Percentiles rank a stretch among this genome's conserved stretches.
Conservation (phyloP, 805 yeast genomes). For the Nakazawaea ishiwadae region DNA sequence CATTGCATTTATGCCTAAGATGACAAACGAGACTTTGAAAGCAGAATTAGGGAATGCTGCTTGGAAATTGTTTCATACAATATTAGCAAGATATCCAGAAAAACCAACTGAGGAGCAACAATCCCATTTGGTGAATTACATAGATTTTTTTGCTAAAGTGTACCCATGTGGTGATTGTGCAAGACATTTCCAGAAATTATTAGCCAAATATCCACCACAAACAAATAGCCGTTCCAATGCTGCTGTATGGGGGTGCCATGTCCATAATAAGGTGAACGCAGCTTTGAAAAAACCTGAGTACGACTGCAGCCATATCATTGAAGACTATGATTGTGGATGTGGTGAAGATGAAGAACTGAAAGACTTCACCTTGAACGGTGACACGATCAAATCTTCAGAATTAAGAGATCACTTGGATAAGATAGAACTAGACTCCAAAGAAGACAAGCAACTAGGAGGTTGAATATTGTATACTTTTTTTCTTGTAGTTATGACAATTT, state of each 20-base stretch:
- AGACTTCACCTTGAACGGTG: conserved; percentile 27
- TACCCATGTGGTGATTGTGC: conserved; percentile 99
- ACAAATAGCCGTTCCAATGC: conserved; percentile 71
- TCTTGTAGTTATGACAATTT: background rate
- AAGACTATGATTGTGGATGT: conserved; percentile 96
- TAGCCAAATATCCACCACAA: conserved; percentile 81
- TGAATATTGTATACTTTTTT: conserved; percentile 7
- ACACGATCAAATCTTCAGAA: conserved; percentile 18
- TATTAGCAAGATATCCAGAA: conserved; percentile 89
- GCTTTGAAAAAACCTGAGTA: conserved; percentile 63
- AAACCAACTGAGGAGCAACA: conserved; percentile 63
- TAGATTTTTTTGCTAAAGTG: conserved; percentile 78
- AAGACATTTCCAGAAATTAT: conserved; percentile 71
- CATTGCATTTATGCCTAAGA: conserved; percentile 81
- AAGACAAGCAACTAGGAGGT: conserved; percentile 41
- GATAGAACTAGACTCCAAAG: conserved; percentile 42
- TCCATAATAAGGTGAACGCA: conserved; percentile 83
- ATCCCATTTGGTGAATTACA: conserved; percentile 55
- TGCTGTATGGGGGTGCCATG: conserved; percentile 92
- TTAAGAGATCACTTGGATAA: conserved; percentile 35
- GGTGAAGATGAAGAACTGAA: conserved; percentile 63
- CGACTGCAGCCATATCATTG: conserved; percentile 81
- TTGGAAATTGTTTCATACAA: conserved; percentile 90
- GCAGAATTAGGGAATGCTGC: conserved; percentile 89
- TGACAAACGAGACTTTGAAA: conserved; percentile 46